Conservation (phyloP, 768 basidiomycete species). For the Lepiota subincarnata region DNA sequence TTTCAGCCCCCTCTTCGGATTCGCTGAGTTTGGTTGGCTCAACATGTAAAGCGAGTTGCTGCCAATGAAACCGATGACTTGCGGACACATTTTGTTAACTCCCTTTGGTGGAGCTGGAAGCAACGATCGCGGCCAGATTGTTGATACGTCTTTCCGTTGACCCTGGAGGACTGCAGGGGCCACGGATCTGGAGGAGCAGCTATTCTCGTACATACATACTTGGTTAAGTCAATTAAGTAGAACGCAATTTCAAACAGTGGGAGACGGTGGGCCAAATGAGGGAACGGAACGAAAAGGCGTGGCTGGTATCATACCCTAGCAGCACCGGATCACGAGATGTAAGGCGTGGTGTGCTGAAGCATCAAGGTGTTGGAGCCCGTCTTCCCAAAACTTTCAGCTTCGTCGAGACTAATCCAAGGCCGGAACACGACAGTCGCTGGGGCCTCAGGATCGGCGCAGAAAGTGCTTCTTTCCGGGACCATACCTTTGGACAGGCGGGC, state of each 20-base stretch:
- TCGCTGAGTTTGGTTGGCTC: not conserved
- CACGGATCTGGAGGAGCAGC: not conserved
- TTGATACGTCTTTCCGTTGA: constrained; percentile 5
- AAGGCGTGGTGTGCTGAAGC: no score
- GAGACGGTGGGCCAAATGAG: no score
- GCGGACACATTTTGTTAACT: not conserved
- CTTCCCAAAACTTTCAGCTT: not conserved
- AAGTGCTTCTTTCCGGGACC: not conserved
- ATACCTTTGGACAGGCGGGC: not conserved
- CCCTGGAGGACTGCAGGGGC: constrained; percentile 5
- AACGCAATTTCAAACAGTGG: no score
- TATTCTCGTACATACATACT: no score
- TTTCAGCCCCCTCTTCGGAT: no score
- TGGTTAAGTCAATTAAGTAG: no score
- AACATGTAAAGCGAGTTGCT: no score
- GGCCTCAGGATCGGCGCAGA: constrained; percentile 1
- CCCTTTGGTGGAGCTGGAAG: constrained; percentile 4
- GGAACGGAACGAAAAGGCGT: no score
- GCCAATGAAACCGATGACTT: not conserved
- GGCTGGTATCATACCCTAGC: no score
- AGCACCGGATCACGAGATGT: no score
- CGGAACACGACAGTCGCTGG: not conserved
- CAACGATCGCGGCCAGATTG: not conserved
- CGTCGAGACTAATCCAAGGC: not conserved
- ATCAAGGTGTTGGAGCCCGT: no score